phyloP scores from a whole-genome alignment of 1,284 basidiomycete species.

The Cutaneotrichosporon sp. region DNA sequence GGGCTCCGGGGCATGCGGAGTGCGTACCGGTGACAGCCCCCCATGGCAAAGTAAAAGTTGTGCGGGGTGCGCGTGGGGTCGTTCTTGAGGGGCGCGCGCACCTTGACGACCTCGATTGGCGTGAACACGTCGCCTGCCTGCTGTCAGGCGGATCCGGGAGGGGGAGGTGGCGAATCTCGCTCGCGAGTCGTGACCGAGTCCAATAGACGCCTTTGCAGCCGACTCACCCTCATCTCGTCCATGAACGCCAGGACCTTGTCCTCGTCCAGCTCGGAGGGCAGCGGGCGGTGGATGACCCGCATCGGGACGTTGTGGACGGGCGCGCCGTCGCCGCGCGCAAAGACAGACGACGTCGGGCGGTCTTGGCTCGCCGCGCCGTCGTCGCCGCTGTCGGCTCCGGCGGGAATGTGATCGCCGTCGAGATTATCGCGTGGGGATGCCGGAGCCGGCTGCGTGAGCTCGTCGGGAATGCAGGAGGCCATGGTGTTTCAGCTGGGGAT shows the following conservation, averaged over 20 bases:
- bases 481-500: neutral
- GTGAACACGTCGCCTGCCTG: slow-evolving; percentile 53
- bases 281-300: slow-evolving; percentile 51
- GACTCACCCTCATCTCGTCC: slow-evolving; percentile 52
- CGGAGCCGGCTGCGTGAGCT: neutral
- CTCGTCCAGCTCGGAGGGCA: slow-evolving; percentile 53
- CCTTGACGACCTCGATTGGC: slow-evolving; percentile 54
- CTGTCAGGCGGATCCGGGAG: neutral
- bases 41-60: slow-evolving; percentile 53
- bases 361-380: neutral
- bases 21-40: slow-evolving; percentile 51
- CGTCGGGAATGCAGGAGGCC: neutral
- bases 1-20: neutral
- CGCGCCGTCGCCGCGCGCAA: slow-evolving; percentile 31
- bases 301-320: slow-evolving; percentile 51
- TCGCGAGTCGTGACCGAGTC: neutral
- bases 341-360: slow-evolving; percentile 35
- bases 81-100: slow-evolving; percentile 40
- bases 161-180: neutral
- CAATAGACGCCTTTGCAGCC: neutral
- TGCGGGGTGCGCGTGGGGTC: slow-evolving; percentile 35
- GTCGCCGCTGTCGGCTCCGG: neutral
- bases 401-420: neutral
- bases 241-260: slow-evolving; percentile 52
- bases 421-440: neutral